Percentiles rank a stretch among this genome's conserved stretches.
Evolutionary conservation across 805 yeast species (phyloP).

Genomic region (Debaryomyces castellii): DNA sequence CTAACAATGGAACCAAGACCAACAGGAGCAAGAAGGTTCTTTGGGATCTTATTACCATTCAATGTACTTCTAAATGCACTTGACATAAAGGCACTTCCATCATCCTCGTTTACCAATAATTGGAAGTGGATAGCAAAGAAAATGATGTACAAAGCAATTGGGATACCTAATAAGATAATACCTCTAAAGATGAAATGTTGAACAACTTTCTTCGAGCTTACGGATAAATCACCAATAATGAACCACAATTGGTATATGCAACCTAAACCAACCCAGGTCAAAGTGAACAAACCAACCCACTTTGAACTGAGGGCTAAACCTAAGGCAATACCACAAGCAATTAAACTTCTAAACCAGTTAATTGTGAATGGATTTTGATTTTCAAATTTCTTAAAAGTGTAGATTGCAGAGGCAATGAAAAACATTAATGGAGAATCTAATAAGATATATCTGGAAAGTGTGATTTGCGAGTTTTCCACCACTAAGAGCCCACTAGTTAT

Average conservation of each 20-base stretch:
- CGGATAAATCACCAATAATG: slow-evolving; percentile 65
- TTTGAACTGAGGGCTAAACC: slow-evolving; percentile 75
- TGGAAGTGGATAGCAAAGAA: slow-evolving; percentile 67
- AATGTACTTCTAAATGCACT: slow-evolving; percentile 70
- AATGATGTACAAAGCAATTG: slow-evolving; percentile 51
- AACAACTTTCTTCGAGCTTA: slow-evolving; percentile 42
- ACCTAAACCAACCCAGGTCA: slow-evolving; percentile 71
- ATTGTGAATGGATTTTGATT: slow-evolving; percentile 58
- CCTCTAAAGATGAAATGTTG: slow-evolving; percentile 55
- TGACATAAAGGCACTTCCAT: slow-evolving; percentile 70
- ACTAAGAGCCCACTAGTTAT: slow-evolving; percentile 55
- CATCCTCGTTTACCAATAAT: slow-evolving; percentile 59
- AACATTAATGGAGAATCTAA: slow-evolving; percentile 75
- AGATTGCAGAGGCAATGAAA: slow-evolving; percentile 71
- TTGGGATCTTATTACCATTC: slow-evolving; percentile 60
- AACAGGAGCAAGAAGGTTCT: slow-evolving; percentile 58
- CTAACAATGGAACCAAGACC: slow-evolving; percentile 71
- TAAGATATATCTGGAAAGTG: slow-evolving; percentile 73
- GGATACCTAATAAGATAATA: slow-evolving; percentile 54
- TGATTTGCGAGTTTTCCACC: slow-evolving; percentile 66
- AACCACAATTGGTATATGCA: slow-evolving; percentile 69
- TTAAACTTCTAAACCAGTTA: slow-evolving; percentile 57
- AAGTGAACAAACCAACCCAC: slow-evolving; percentile 83
- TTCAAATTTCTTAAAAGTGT: slow-evolving; percentile 66
- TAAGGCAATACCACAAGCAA: slow-evolving; percentile 65